phyloP scores from a whole-genome alignment of 345 rosid species.

The Durio zibethinus region DNA sequence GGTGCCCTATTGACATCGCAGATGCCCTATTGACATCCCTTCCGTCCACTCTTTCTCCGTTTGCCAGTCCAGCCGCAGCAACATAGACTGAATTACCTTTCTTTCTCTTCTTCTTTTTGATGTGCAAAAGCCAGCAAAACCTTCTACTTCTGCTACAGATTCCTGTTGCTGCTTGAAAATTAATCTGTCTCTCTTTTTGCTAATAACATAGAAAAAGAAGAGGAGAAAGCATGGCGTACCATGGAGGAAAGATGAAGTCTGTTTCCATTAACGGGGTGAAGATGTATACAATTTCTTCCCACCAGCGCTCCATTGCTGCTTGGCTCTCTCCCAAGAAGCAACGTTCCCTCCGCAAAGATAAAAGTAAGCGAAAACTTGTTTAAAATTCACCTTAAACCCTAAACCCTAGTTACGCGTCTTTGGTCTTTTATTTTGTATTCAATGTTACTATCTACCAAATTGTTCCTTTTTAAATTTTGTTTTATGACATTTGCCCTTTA shows the following conservation, averaged over 20 bases:
- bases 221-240: constrained; percentile 42
- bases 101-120: neutral
- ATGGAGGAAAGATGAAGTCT: constrained; percentile 70
- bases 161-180: neutral
- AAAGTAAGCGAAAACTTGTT: constrained; percentile 27
- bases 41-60: no score
- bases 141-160: neutral
- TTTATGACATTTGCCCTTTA: neutral
- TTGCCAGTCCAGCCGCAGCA: neutral
- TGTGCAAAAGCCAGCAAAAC: neutral
- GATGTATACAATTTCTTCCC: constrained; percentile 63
- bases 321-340: constrained; percentile 80
- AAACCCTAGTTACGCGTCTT: neutral
- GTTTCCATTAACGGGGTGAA: constrained; percentile 77
- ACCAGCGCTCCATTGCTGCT: constrained; percentile 55
- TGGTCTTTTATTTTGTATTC: neutral
- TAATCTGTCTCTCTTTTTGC: neutral
- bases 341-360: constrained; percentile 71
- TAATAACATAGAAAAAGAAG: neutral
- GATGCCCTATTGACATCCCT: no score
- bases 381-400: neutral
- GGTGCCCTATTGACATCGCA: no score
- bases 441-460: neutral
- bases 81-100: neutral
- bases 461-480: neutral